Evolutionary conservation across 495 filamentous ascomycete genomes (phyloP), one percentile per base, ranked within the genome.

Genomic region (Penicillium waksmanii): DNA sequence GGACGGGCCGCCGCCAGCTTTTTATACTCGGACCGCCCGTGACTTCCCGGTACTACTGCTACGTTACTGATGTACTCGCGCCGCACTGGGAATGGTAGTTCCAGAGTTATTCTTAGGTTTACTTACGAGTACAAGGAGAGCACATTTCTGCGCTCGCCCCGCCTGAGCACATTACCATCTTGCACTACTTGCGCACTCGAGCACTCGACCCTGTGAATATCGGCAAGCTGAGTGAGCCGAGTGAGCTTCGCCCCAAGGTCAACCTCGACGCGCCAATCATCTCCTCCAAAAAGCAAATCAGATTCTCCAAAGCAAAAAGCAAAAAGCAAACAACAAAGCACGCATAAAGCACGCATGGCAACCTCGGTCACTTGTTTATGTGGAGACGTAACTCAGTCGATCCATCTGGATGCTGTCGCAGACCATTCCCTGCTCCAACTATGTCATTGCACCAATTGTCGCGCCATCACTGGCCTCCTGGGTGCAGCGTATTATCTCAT

Each of bases 401-500:
- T 87, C 34, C 47, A 66, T 13, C 60, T 83, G 54, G 69, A 67
- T 47, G 59, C 62, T 27, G 63, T 51, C 15, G 56, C 62, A 47
- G 67, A 66, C 50, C 64, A 67, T 21, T 65, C 67, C 11, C 60
- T 70, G 5, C 67, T 77, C 21, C 69, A 77, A 40, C 63, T 92
- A 56, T 92, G 88, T 69, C 87, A 89, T 65, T 92, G 89, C 75
- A 64, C 69, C 59, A 77, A 68, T 36, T 91, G 87, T 69, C 85
- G 87, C 33, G 78, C 81, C 36, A 69, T 77, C 9, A 82, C 82
- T 13, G 89, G 89, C 23, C 73, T 82, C 10, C 74, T 89, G 5
- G 84, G 75, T 55, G 77, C 78, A 23, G 81, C 82, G 2, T 86
- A 86, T 60, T 72, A 81, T 31, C 54, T 69, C 11, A 63, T 84